phyloP scores from a whole-genome alignment of 805 yeast genomes.

The Hanseniaspora thailandica region DNA sequence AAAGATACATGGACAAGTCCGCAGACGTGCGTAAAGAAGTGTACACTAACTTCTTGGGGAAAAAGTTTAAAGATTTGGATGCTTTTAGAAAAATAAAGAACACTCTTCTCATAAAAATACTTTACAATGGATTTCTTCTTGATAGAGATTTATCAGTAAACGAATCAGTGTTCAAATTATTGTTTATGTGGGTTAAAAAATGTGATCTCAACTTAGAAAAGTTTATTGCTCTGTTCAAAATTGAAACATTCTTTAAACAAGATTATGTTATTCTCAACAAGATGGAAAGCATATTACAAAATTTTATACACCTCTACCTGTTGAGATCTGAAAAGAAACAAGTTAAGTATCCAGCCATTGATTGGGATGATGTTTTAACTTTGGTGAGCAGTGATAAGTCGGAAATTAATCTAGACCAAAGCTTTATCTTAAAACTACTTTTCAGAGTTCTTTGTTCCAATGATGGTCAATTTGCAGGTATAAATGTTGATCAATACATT shows the following conservation, averaged over 20 bases:
- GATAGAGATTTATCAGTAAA: conserved; percentile 10
- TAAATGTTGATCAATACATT: not conserved
- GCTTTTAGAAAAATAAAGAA: conserved; percentile 10
- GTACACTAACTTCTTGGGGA: conserved; percentile 34
- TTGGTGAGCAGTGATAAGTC: not conserved
- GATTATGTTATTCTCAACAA: conserved; percentile 2
- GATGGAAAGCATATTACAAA: conserved; percentile 6
- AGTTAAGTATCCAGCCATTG: not conserved
- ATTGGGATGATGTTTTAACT: not conserved
- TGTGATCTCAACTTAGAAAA: conserved; percentile 3
- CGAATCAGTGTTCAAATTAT: not conserved
- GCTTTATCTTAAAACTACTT: conserved; percentile 1
- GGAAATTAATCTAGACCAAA: not conserved
- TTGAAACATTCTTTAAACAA: not conserved
- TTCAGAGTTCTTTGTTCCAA: not conserved
- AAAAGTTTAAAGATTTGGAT: conserved; percentile 1
- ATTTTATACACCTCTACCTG: conserved; percentile 2
- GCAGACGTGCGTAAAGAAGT: conserved; percentile 63
- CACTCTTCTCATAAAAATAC: conserved; percentile 6
- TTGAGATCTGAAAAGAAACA: not conserved
- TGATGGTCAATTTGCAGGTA: not conserved
- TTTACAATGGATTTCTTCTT: conserved; percentile 11
- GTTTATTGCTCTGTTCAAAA: conserved; percentile 1
- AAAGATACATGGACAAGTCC: conserved; percentile 68
- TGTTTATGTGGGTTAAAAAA: not conserved